A percentile compares a stretch with the other conserved stretches of the same genome.
Evolutionary conservation across 2,329 filamentous ascomycete species (phyloP).

Genomic region (Chrysosphaeria jannelii): DNA sequence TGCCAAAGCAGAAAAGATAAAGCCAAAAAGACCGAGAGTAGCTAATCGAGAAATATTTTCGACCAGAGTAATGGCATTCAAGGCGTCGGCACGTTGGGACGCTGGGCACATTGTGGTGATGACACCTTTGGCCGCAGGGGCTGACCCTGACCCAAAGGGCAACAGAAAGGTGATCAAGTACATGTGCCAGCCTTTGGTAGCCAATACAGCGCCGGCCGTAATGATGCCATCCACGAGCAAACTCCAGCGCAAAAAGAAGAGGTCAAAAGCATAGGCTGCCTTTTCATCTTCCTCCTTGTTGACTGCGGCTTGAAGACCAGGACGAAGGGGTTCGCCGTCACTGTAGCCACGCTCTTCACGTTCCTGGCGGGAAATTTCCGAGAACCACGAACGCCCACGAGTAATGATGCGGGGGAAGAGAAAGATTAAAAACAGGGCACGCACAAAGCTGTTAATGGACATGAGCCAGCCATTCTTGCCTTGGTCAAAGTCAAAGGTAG

Average conservation of each 20-base stretch:
- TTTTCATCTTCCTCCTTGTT: slow-evolving; percentile 7
- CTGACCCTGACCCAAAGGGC: slow-evolving; percentile 38
- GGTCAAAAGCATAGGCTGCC: slow-evolving; percentile 27
- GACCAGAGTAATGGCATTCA: slow-evolving; percentile 37
- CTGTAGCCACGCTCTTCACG: slow-evolving; percentile 1
- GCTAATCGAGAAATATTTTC: slow-evolving; percentile 35
- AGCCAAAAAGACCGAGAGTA: slow-evolving; percentile 34
- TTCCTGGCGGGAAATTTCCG: slow-evolving; percentile 1
- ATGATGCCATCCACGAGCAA: slow-evolving; percentile 32
- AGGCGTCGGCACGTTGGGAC: slow-evolving; percentile 29
- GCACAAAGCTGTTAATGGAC: slow-evolving; percentile 22
- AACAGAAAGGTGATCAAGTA: slow-evolving; percentile 34
- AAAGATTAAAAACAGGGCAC: slow-evolving; percentile 22
- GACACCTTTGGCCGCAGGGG: slow-evolving; percentile 39
- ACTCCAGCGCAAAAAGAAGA: slow-evolving; percentile 35
- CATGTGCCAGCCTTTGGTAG: slow-evolving; percentile 33
- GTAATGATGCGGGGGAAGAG: slow-evolving; percentile 21
- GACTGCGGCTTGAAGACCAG: neutral
- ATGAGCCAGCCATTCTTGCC: slow-evolving; percentile 24
- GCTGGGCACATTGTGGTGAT: slow-evolving; percentile 39
- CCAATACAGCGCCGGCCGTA: slow-evolving; percentile 30
- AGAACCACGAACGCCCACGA: slow-evolving; percentile 7
- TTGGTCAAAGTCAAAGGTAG: slow-evolving; percentile 22
- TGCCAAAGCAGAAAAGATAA: slow-evolving; percentile 33
- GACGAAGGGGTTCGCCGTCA: neutral